phyloP scores from a whole-genome alignment of 352 stramenopile species.

The Phytophthora ohioensis region DNA sequence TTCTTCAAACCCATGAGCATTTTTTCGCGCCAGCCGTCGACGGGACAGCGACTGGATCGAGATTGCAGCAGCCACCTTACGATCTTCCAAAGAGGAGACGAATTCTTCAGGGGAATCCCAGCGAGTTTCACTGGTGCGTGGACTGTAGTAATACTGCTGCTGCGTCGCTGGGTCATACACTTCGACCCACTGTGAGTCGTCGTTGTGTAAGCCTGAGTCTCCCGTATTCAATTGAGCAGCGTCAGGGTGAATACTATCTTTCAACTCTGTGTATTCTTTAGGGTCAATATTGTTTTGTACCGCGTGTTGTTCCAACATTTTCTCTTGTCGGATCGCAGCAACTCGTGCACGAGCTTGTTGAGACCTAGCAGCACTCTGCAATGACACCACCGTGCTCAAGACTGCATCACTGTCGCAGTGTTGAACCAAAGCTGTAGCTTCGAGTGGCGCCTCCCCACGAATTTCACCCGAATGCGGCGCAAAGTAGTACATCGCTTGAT shows the following conservation, averaged over 20 bases:
- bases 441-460: slow-evolving; percentile 46
- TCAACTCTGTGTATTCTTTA: not conserved
- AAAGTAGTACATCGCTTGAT: slow-evolving; percentile 64
- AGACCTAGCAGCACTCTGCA: slow-evolving; percentile 63
- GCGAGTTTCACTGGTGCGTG: slow-evolving; percentile 50
- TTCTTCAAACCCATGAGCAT: not conserved
- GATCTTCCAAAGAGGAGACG: slow-evolving; percentile 51
- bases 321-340: slow-evolving; percentile 40
- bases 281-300: not conserved
- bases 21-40: slow-evolving; percentile 45
- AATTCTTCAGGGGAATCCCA: slow-evolving; percentile 55
- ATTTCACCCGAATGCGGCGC: slow-evolving; percentile 51
- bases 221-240: not conserved
- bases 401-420: slow-evolving; percentile 52
- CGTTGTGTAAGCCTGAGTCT: not conserved
- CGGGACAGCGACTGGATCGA: slow-evolving; percentile 65
- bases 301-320: slow-evolving; percentile 4
- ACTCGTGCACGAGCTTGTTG: slow-evolving; percentile 55
- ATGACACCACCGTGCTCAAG: slow-evolving; percentile 48
- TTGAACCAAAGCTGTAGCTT: slow-evolving; percentile 34
- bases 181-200: slow-evolving; percentile 55
- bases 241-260: not conserved
- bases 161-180: slow-evolving; percentile 69
- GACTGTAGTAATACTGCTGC: slow-evolving; percentile 69
- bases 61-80: slow-evolving; percentile 57